A percentile compares a stretch with the other conserved stretches of the same genome.
Conservation (phyloP, 2,329 filamentous ascomycete genomes). For the Ophiostoma populinum region DNA sequence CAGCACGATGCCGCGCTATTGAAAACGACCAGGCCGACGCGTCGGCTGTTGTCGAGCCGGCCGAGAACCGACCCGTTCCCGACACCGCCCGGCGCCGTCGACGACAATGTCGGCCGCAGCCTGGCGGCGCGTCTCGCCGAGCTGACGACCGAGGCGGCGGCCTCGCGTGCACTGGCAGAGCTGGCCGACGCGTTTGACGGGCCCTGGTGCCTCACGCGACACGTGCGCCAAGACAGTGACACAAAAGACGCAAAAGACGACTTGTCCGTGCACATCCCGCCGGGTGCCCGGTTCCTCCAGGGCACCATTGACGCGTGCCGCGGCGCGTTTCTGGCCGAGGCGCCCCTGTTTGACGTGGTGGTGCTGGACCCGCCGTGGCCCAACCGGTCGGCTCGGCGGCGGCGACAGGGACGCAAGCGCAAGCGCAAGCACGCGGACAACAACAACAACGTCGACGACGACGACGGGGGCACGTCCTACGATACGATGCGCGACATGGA, state of each 20-base stretch:
- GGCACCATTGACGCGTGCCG: slow-evolving; percentile 28
- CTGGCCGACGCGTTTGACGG: slow-evolving; percentile 19
- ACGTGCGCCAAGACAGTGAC: slow-evolving; percentile 8
- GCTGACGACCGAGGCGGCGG: slow-evolving; percentile 32
- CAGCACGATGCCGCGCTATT: slow-evolving; percentile 26
- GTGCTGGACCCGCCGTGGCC: slow-evolving; percentile 70
- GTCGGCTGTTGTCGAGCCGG: slow-evolving; percentile 28
- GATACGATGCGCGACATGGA: slow-evolving; percentile 23
- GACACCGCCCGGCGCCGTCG: slow-evolving; percentile 20
- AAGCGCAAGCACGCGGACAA: not conserved
- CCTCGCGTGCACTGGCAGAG: slow-evolving; percentile 25
- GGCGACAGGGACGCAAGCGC: slow-evolving; percentile 25
- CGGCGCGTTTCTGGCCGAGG: slow-evolving; percentile 22
- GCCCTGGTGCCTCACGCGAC: slow-evolving; percentile 27
- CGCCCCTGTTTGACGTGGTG: slow-evolving; percentile 44
- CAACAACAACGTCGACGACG: not conserved
- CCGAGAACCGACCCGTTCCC: slow-evolving; percentile 28
- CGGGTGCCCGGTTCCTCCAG: slow-evolving; percentile 26
- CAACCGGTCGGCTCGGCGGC: slow-evolving; percentile 47
- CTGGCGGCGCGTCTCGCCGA: slow-evolving; percentile 33
- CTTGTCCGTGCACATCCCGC: slow-evolving; percentile 20
- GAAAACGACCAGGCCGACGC: not conserved
- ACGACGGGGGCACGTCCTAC: slow-evolving; percentile 19
- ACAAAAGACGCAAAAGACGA: not conserved
- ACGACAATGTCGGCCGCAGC: slow-evolving; percentile 14